A percentile compares a stretch with the other conserved stretches of the same genome.
Conservation (phyloP, 257 asterid species). For the Solanum habrochaites region DNA sequence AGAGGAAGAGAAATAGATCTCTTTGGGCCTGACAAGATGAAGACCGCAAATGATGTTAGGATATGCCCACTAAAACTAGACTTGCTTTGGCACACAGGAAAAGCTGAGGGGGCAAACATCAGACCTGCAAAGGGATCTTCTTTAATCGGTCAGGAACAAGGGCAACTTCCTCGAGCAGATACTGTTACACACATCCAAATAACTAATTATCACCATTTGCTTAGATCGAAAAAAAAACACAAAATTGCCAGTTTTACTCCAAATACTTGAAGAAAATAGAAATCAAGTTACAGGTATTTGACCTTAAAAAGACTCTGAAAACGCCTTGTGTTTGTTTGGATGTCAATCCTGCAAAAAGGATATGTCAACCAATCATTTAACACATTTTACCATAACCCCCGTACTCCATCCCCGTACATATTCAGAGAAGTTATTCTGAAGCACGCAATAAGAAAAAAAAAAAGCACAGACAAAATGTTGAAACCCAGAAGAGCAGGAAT, state of each 20-base stretch:
- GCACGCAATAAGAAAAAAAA: not conserved
- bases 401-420: not conserved
- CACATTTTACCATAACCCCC: not conserved
- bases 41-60: not conserved
- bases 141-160: conserved; percentile 52
- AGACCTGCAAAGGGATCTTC: conserved; percentile 83
- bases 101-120: not conserved
- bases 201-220: not conserved
- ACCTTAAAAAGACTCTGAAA: conserved; percentile 86
- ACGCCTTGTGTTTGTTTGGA: conserved; percentile 78
- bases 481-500: not conserved
- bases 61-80: not conserved
- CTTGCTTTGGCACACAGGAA: not conserved
- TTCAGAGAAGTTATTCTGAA: not conserved
- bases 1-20: conserved; percentile 71
- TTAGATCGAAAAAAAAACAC: not conserved
- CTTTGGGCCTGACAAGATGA: conserved; percentile 58
- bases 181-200: conserved; percentile 28
- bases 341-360: conserved; percentile 69
- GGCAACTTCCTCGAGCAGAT: conserved; percentile 85
- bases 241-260: not conserved
- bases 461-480: not conserved
- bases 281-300: not conserved
- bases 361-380: not conserved
- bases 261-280: not conserved